phyloP scores from a whole-genome alignment of 768 basidiomycete genomes.

The Tulasnella sp. region DNA sequence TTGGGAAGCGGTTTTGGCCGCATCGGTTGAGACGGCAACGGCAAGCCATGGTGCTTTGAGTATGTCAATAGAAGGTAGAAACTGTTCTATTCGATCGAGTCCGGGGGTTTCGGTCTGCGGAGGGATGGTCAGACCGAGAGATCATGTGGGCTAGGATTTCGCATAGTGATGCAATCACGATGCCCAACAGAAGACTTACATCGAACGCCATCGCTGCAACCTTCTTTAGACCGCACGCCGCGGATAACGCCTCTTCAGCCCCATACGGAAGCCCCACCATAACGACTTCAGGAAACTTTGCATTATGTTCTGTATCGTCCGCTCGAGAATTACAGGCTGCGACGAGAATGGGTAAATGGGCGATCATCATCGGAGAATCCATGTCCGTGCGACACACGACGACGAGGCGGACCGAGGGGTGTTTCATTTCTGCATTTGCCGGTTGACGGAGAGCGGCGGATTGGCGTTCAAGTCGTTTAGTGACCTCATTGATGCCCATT shows the following conservation, averaged over 20 bases:
- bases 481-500: conserved; percentile 74
- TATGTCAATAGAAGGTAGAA: conserved; percentile 35
- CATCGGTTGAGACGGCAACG: conserved; percentile 2
- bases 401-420: conserved; percentile 28
- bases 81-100: conserved; percentile 20
- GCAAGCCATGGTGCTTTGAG: conserved; percentile 58
- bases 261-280: conserved; percentile 57
- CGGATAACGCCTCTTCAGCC: conserved; percentile 51
- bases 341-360: conserved; percentile 66
- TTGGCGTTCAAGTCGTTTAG: conserved; percentile 57
- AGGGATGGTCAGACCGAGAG: neutral
- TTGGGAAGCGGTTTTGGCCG: neutral
- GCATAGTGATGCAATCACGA: too few species aligned
- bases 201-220: conserved; percentile 56
- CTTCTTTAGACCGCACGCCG: conserved; percentile 53
- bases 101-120: conserved; percentile 36
- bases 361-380: conserved; percentile 58
- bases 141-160: neutral
- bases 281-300: conserved; percentile 31
- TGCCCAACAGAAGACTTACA: conserved; percentile 34
- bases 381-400: conserved; percentile 68
- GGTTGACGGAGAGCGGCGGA: conserved; percentile 16
- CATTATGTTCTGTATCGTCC: conserved; percentile 18
- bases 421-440: conserved; percentile 15
- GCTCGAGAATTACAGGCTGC: conserved; percentile 56